phyloP scores from a whole-genome alignment of 2,329 filamentous ascomycete species.

The Diaporthe caulivora region DNA sequence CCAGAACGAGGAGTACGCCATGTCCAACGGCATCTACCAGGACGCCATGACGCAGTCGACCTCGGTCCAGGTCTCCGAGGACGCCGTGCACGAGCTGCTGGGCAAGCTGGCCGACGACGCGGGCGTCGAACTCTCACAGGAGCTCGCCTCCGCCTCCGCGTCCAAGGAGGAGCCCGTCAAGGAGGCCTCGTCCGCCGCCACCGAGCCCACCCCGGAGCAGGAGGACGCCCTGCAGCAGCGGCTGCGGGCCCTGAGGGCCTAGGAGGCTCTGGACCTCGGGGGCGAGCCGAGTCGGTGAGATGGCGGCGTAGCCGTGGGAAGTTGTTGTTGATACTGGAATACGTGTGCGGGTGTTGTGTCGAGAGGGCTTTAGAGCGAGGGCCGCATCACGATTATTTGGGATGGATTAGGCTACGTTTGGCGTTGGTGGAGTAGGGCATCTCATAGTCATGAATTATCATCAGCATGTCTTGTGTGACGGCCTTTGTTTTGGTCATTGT shows the following conservation, averaged over 20 bases:
- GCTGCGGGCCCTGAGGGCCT: constrained; percentile 67
- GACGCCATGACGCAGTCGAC: constrained; percentile 86
- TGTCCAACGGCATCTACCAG: constrained; percentile 82
- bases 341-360: background rate
- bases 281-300: background rate
- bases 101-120: constrained; percentile 90
- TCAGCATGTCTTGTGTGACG: background rate
- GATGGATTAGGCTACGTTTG: constrained; percentile 18
- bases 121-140: constrained; percentile 83
- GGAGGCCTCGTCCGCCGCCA: constrained; percentile 60
- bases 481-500: background rate
- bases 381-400: constrained; percentile 11
- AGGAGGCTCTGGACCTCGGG: constrained; percentile 39
- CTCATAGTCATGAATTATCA: constrained; percentile 28
- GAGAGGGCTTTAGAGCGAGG: background rate
- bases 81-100: constrained; percentile 88
- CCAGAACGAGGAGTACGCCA: constrained; percentile 74
- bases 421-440: constrained; percentile 37
- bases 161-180: constrained; percentile 68
- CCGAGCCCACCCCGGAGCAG: constrained; percentile 80
- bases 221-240: constrained; percentile 80
- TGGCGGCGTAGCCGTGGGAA: background rate
- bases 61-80: constrained; percentile 78
- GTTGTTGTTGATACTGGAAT: background rate
- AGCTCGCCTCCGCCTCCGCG: constrained; percentile 72